These are phyloP conservation scores for Aegilops bicornis DNA, from an alignment of 176 grass and related monocot species.

Conservation along the genomic window DNA sequence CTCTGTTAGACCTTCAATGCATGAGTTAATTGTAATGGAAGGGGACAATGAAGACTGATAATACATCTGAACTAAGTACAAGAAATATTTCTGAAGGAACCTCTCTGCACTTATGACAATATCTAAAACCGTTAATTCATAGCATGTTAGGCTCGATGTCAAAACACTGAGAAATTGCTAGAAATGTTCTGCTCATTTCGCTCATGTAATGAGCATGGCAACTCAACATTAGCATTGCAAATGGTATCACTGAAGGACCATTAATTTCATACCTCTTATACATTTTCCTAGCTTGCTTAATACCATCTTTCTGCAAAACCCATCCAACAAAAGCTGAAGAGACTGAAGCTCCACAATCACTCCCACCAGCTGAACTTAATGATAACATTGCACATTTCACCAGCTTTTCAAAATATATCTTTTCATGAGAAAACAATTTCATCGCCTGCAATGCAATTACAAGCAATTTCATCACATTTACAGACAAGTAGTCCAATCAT, in stretches of 20 bases:
- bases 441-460: conserved; percentile 57
- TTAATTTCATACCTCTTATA: conserved; percentile 58
- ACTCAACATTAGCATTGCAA: neutral
- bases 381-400: conserved; percentile 54
- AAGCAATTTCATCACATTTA: neutral
- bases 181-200: neutral
- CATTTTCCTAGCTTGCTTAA: conserved; percentile 64
- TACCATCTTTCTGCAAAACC: conserved; percentile 74
- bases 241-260: neutral
- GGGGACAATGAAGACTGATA: neutral
- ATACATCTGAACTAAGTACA: neutral
- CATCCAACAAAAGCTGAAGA: conserved; percentile 62
- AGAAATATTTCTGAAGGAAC: neutral
- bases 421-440: conserved; percentile 72
- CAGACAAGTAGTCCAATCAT: neutral
- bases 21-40: neutral
- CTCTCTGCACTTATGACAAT: neutral
- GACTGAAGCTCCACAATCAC: conserved; percentile 49
- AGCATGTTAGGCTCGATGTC: neutral
- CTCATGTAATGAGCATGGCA: neutral
- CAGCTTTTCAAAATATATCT: conserved; percentile 59
- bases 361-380: conserved; percentile 53
- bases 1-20: conserved; percentile 2
- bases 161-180: neutral
- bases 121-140: neutral